Evolutionary conservation across 495 filamentous ascomycete species (phyloP).

Genomic region (Neurospora pannonica): DNA sequence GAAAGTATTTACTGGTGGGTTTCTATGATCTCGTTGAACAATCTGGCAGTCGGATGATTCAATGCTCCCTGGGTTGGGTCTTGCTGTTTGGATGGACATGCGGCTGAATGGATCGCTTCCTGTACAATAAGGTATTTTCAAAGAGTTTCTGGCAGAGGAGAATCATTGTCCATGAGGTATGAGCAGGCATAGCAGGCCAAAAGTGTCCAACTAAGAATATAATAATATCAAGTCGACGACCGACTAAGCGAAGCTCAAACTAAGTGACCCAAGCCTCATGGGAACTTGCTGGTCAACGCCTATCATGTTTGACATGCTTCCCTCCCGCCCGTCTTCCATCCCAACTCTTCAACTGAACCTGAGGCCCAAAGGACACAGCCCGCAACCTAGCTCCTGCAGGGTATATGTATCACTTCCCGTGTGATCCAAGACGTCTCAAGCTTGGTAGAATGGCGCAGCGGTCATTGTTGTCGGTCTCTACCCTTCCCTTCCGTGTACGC

Average conservation of each 20-base stretch:
- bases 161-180: neutral
- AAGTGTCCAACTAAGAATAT: neutral
- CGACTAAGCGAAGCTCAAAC: neutral
- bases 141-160: neutral
- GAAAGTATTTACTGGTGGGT: neutral
- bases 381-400: neutral
- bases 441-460: neutral
- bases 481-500: neutral
- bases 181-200: neutral
- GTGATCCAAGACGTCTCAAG: neutral
- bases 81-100: neutral
- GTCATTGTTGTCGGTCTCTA: neutral
- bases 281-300: neutral
- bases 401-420: neutral
- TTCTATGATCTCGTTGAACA: neutral
- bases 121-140: neutral
- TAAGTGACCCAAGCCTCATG: neutral
- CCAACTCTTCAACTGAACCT: neutral
- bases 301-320: neutral
- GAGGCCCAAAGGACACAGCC: neutral
- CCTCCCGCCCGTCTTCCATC: neutral
- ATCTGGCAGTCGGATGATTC: neutral
- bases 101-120: neutral
- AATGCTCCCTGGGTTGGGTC: neutral
- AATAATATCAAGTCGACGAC: neutral